Evolutionary conservation across 2,329 filamentous ascomycete genomes (phyloP), one percentile per base, ranked within the genome.

Genomic region (Colletotrichum australisinense): DNA sequence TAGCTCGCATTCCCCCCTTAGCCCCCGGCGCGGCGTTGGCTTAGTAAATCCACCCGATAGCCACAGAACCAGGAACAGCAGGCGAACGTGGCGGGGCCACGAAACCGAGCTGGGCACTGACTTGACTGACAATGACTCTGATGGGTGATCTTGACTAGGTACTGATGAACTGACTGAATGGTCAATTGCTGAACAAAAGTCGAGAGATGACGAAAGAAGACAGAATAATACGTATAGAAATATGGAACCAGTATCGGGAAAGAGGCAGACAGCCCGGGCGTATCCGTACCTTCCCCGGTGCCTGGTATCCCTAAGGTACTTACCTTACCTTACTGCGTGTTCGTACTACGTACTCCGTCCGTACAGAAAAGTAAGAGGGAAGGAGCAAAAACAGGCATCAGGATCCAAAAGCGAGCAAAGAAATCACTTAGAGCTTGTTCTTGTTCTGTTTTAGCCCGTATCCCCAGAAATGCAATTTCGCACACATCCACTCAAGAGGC

Each of bases 361-460:
- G 9, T 58, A 11, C 55, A 16, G 28, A 35, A 22, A 4, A 58
- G 30, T 32, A 6, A 22, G 11, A 42, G 38, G 14, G 56, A n/a
- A 42, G 32, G 32, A n/a, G 22, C 58, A 8, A 60, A 5, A 38
- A 60, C 32, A 28, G 58, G 38, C 42, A 38, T 28, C 26, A 63
- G 24, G 6, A 52, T 63, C 19, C 38, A 26, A 26, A 16, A 26
- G 46, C 6, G 26, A 49, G 42, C 42, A 49, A 22, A 22, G 19
- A 49, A 12, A n/a, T 49, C 42, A 49, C 7, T 49, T 12, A 30
- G 11, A 28, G 26, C 53, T 53, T 42, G 24, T 71, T 28, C 63
- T 60, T 53, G 24, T 71, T 28, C 63, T 60, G 63, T 56, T 35
- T 62, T 57, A 56, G 64, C 28, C 55, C 26, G 35, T 12, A 19